Conservation (phyloP, 2,329 filamentous ascomycete genomes). For the Neofusicoccum kwambonambiense region DNA sequence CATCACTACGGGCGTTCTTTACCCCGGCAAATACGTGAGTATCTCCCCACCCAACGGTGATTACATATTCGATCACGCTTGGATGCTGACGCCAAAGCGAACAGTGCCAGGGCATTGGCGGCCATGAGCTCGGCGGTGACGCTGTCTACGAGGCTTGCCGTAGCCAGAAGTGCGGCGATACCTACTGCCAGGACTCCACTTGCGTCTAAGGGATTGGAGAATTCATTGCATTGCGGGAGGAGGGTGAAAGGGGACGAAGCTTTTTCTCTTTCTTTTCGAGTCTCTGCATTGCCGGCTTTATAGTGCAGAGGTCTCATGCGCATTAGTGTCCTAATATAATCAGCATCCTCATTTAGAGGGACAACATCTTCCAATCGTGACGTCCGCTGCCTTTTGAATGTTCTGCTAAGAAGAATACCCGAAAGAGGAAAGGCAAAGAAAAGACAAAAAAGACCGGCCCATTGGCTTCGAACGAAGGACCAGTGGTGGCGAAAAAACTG, state of each 20-base stretch:
- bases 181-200: neutral
- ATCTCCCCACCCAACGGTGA: neutral
- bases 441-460: no score
- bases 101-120: neutral
- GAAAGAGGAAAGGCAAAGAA: no score
- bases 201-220: neutral
- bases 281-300: neutral
- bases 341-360: no score
- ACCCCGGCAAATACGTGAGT: constrained; percentile 3
- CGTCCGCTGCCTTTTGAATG: no score
- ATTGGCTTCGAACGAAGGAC: no score
- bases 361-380: no score
- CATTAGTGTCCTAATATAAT: neutral
- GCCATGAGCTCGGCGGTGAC: neutral
- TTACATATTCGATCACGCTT: neutral
- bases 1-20: neutral
- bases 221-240: neutral
- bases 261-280: neutral
- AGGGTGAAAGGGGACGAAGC: neutral
- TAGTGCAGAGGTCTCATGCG: neutral
- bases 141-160: neutral
- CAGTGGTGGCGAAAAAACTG: no score
- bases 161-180: neutral
- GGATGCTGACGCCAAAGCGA: neutral
- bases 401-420: no score